Conservation (phyloP, 306 rosid species). For the Cucurbita moschata region DNA sequence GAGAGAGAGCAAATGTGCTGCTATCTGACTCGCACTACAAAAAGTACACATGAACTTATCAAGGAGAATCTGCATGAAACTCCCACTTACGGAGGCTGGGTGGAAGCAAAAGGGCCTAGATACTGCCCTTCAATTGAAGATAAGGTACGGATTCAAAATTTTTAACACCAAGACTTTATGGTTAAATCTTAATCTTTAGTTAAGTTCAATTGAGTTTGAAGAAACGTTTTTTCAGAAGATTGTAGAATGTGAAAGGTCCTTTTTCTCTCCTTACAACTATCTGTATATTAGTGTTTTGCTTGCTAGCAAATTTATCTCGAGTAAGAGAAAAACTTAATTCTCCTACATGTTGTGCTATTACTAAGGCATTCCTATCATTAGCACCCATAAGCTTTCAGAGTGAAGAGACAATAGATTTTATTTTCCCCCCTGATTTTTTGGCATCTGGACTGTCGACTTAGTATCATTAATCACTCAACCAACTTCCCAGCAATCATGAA, state of each 20-base stretch:
- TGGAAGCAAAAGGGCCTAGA: slow-evolving; percentile 96
- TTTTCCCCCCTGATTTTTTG: neutral
- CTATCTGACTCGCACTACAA: slow-evolving; percentile 87
- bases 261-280: neutral
- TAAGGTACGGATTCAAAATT: slow-evolving; percentile 40
- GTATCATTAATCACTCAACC: neutral
- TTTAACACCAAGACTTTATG: neutral
- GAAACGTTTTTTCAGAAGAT: neutral
- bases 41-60: slow-evolving; percentile 73
- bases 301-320: neutral
- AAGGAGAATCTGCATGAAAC: slow-evolving; percentile 88
- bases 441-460: neutral
- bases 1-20: slow-evolving; percentile 98
- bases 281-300: neutral
- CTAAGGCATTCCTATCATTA: neutral
- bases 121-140: slow-evolving; percentile 98
- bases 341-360: neutral
- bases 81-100: slow-evolving; percentile 99
- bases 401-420: neutral
- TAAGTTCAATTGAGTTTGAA: neutral
- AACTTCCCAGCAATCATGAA: neutral
- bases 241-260: neutral
- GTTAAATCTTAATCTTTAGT: neutral
- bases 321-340: neutral
- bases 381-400: neutral